Evolutionary conservation across 1,284 basidiomycete species (phyloP), one percentile per base, ranked within the genome.

Genomic region (Cryptococcus sp.): DNA sequence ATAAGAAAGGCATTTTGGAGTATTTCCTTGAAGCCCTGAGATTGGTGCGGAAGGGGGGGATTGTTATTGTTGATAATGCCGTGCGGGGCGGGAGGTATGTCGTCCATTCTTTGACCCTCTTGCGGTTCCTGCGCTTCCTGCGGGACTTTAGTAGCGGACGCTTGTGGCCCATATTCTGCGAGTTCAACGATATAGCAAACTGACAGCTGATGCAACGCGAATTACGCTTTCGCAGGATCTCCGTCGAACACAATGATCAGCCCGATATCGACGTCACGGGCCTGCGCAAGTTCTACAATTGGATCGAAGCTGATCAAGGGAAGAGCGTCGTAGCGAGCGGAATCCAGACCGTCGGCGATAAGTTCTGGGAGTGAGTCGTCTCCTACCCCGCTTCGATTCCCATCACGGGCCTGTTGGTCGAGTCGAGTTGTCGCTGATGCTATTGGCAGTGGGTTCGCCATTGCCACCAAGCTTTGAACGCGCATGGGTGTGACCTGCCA

Each of bases 301-400:
- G 74, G 74, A 62, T 74, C 45, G 56, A 76, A 56, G 27, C 65
- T 50, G 76, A 77, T 62, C 41, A 40, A 13, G 76, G 76, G 16
- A 72, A 69, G 62, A 73, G 70, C 20, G 73, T 77, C 17, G 49
- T 76, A 39, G 62, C 64, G 47, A 67, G 58, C 48, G 69, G 65
- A 11, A 61, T 73, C 4, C 76, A 77, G 63, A 77, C 74, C 1
- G 76, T 77, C 13, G 73, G 73, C n/a, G 62, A 56, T 17, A 74
- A 73, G 64, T 54, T 27, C 25, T 77, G 76, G 76, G 74, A 77
- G 74, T 77, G 68, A 74, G 75, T 70, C 6, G 17, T n/a, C n/a
- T 1, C 15, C n/a, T 45, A 5, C 22, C 15, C 45, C 19, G 22
- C 27, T 13, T 47, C 15, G 15, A 4, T 5, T 10, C 4, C 44